These are phyloP conservation scores for Podila epicladia DNA, from an alignment of 192 early-diverging fungal species.

Conservation along the genomic window DNA sequence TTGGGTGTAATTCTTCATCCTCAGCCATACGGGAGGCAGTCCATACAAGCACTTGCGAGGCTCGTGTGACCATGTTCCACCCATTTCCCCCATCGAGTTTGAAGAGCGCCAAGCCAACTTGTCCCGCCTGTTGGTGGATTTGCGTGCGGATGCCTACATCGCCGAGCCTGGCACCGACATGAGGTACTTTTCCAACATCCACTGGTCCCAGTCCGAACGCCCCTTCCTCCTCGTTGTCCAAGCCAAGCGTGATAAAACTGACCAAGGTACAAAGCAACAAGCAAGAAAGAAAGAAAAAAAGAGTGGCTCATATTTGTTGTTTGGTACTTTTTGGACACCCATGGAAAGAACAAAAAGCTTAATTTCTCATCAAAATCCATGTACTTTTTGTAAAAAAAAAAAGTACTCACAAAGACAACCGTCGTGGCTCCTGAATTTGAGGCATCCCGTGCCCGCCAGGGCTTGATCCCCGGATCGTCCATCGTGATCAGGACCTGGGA, in stretches of 20 bases:
- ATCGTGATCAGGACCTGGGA: conserved; percentile 55
- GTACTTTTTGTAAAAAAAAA: no score
- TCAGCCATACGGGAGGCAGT: conserved; percentile 6
- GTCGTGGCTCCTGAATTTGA: conserved; percentile 61
- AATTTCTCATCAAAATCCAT: no score
- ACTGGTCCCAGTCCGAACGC: conserved; percentile 57
- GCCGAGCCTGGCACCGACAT: conserved; percentile 59
- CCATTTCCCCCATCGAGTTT: conserved; percentile 50
- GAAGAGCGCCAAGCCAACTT: conserved; percentile 51
- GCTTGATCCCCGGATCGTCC: conserved; percentile 19
- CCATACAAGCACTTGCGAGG: conserved; percentile 33
- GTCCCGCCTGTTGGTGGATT: conserved; percentile 33
- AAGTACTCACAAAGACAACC: no score
- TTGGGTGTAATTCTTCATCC: neutral
- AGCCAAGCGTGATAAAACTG: conserved; percentile 23
- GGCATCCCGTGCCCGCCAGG: conserved; percentile 54
- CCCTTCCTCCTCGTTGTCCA: conserved; percentile 57
- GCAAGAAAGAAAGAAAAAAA: neutral
- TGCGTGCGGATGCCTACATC: conserved; percentile 52
- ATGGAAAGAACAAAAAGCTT: neutral
- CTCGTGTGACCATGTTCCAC: conserved; percentile 52
- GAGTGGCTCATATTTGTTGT: neutral
- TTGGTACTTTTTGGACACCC: neutral
- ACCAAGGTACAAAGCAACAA: conserved; percentile 3
- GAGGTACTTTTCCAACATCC: conserved; percentile 59